phyloP scores from a whole-genome alignment of 768 basidiomycete genomes.

The Russula olivacea region DNA sequence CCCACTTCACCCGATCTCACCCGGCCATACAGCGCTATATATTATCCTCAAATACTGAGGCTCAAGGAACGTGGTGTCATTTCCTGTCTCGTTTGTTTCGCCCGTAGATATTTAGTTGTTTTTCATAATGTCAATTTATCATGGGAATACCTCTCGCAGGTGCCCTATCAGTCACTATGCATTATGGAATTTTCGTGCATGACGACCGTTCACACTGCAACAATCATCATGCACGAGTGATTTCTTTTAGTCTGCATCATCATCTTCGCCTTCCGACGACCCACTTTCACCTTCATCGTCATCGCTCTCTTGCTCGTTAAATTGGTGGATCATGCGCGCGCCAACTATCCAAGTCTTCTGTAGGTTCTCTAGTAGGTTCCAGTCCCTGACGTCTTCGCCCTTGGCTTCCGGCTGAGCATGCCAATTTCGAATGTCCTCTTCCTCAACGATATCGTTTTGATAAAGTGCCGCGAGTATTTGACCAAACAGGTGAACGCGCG shows the following conservation, averaged over 20 bases:
- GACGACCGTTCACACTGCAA: background rate
- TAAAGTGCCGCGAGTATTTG: slow-evolving; percentile 83
- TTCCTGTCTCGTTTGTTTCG: background rate
- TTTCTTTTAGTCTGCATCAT: slow-evolving; percentile 26
- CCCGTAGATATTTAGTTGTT: background rate
- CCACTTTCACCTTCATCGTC: slow-evolving; percentile 31
- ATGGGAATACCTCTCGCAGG: background rate
- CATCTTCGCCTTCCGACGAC: slow-evolving; percentile 27
- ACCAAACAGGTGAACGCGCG: slow-evolving; percentile 68
- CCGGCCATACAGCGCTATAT: slow-evolving; percentile 51
- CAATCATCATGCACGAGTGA: background rate
- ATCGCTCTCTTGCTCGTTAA: slow-evolving; percentile 69
- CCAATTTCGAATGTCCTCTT: slow-evolving; percentile 88
- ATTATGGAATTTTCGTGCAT: no score
- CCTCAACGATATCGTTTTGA: slow-evolving; percentile 87
- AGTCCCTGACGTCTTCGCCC: slow-evolving; percentile 43
- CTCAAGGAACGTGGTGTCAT: background rate
- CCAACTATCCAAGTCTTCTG: slow-evolving; percentile 66
- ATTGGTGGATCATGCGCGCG: slow-evolving; percentile 71
- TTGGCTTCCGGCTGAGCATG: slow-evolving; percentile 52
- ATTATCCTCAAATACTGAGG: slow-evolving; percentile 72
- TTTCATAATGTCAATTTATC: background rate
- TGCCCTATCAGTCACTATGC: background rate
- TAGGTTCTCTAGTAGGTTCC: slow-evolving; percentile 46
- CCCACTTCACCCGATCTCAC: background rate